Evolutionary conservation across 2,329 filamentous ascomycete species (phyloP).

Genomic region (Coleophoma crateriformis): DNA sequence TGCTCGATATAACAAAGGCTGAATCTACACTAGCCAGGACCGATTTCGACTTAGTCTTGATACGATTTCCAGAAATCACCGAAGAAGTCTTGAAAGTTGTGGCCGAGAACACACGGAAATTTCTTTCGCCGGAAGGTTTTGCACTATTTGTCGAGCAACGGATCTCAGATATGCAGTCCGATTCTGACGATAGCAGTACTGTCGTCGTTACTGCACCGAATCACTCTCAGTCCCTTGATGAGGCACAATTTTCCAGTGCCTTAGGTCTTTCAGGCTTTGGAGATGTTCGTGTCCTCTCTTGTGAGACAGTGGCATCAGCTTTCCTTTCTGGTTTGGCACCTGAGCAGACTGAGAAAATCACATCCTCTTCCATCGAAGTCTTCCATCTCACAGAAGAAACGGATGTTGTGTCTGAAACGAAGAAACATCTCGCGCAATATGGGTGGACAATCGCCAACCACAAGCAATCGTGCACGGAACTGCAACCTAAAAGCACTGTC

Average conservation of each 20-base stretch:
- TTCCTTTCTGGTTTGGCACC: no score
- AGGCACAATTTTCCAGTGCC: not conserved
- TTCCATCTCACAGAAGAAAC: not conserved
- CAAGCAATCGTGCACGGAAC: not conserved
- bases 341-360: no score
- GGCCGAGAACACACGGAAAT: constrained; percentile 2
- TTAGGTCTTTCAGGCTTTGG: no score
- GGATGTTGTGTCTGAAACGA: not conserved
- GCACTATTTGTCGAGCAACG: not conserved
- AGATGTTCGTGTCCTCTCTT: no score
- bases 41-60: constrained; percentile 5
- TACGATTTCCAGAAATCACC: not conserved
- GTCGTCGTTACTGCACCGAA: not conserved
- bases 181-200: not conserved
- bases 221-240: not conserved
- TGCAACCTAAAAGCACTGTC: not conserved
- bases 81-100: not conserved
- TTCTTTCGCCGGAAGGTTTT: constrained; percentile 2
- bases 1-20: constrained; percentile 1
- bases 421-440: not conserved
- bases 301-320: no score
- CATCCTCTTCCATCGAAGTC: not conserved
- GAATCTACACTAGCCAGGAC: not conserved
- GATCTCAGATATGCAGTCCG: not conserved
- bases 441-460: not conserved